Evolutionary conservation across 169 alveolate species (phyloP).

Genomic region (Eimeria falciformis): DNA sequence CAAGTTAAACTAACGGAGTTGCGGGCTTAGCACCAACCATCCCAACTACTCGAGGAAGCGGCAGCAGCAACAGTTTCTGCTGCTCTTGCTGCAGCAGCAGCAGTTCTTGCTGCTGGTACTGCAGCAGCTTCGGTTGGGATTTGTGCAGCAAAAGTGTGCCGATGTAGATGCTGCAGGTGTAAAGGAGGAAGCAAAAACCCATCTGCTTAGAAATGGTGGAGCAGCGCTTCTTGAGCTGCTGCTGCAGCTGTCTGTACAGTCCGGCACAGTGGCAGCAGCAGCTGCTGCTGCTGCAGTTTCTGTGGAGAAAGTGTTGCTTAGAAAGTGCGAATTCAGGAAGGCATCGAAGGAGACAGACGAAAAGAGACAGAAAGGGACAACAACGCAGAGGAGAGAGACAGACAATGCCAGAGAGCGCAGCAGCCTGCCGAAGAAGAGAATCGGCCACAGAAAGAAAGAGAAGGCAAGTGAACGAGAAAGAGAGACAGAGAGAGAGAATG

Average conservation of each 20-base stretch:
- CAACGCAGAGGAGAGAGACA: too few relatives aligned
- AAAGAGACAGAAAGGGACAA: background rate
- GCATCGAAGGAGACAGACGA: background rate
- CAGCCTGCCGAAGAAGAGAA: too few relatives aligned
- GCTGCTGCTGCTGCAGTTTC: background rate
- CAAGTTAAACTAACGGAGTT: background rate
- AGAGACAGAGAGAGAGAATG: too few relatives aligned
- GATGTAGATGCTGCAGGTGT: background rate
- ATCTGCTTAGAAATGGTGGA: background rate
- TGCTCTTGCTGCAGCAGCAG: background rate
- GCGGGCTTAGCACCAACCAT: too few relatives aligned
- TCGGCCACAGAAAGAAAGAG: too few relatives aligned
- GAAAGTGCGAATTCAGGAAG: too few relatives aligned
- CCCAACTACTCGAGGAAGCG: background rate
- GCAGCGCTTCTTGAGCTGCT: background rate
- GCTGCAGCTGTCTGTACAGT: background rate
- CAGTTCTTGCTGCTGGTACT: background rate
- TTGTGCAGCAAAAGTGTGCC: background rate
- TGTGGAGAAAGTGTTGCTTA: too few relatives aligned
- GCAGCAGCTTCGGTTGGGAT: constrained; percentile 31
- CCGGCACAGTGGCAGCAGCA: background rate
- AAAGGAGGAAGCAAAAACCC: background rate
- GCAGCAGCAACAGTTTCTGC: constrained; percentile 21
- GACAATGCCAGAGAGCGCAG: too few relatives aligned
- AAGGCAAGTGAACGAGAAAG: too few relatives aligned